Base-by-base conservation (phyloP, 345 rosid genomes). In the Salix suchowensis region DNA sequence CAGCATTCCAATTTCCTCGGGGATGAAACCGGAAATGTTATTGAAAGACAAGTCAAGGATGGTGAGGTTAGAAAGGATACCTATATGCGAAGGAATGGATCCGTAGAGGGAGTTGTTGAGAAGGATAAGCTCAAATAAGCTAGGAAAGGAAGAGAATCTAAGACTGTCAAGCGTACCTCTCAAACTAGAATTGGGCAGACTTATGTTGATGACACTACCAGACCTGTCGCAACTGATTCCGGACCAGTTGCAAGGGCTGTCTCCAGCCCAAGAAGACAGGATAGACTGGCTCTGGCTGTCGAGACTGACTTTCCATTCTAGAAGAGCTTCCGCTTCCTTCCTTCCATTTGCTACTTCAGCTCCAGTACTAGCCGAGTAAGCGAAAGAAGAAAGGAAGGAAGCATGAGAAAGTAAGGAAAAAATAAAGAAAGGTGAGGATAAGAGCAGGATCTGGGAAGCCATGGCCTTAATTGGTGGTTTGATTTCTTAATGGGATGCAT, bases 221-320 rank as follows among this genome's bases (percentile, higher is more conserved):
- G 18, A 30, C 15, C 11, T 7, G 69, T 81, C 7, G 4, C 84
- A 84, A 2, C 16, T 0, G n/a, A 81, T 70, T 44, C 84, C 84
- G 0, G 0, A 4, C 86, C 82, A 84, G 2, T 0, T 70, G 32
- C 82, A 80, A 15, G 42, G 81, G 50, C 14, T 7, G 61, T 39
- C 4, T 71, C 61, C 70, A 34, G 28, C n/a, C 78, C 78, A 76
- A 1, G 84, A 70, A 18, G 48, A 16, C 2, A 76, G 48, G n/a
- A 66, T n/a, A 18, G 73, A 32, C 1, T 11, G 81, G 32, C 62
- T 81, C 14, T 71, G 42, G 54, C 7, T 74, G 13, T 70, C 68
- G 18, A 82, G 78, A n/a, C 12, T 74, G 24, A 55, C 58, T 78
- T 77, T 82, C 81, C 84, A 77, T 65, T 39, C 14, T 19, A 71